Base-by-base conservation (phyloP, 306 rosid species). In the Fragaria nilgerrensis region DNA sequence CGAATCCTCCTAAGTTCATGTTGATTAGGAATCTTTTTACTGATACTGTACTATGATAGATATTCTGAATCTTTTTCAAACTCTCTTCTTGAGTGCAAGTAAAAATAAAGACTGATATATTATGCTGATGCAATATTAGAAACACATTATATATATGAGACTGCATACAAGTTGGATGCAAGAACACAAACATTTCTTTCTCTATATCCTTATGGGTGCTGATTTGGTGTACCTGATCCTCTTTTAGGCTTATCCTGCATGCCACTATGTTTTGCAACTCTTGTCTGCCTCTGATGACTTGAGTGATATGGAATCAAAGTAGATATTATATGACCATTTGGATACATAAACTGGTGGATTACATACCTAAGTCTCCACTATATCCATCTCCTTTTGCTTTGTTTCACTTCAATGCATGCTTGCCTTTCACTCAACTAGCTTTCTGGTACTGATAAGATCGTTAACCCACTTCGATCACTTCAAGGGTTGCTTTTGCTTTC, bases 291-390 rank as follows among this genome's bases (percentile, higher is more conserved):
- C 66, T 23, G 41, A 58, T n/a, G 63, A 56, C 19, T 69, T 58
- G 22, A 75, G 8, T 74, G 44, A 17, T 27, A 25, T 75, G 58
- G 25, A 75, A 17, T 0, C 9, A 45, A 44, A 25, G 47, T 39
- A 44, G 59, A 43, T 29, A 73, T 22, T 82, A 49, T 82, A 66
- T 84, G 58, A 70, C 12, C 45, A 34, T 64, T 64, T 64, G 68
- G 79, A 49, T 58, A 80, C 89, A 79, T 56, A 49, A 70, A 62
- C 36, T 80, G 76, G 90, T 84, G 92, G 90, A 77, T 81, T 78
- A 47, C 82, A 41, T 61, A 47, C 78, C 6, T 71, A 71, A 62
- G 19, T 29, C 66, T 77, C 84, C 87, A 82, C 79, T 80, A 15
- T 56, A 52, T 53, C 12, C 13, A 43, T 43, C 3, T 34, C 17